Percentiles rank a stretch among this genome's conserved stretches.
Evolutionary conservation across 768 basidiomycete species (phyloP).

Genomic region (Mycena alexandri): DNA sequence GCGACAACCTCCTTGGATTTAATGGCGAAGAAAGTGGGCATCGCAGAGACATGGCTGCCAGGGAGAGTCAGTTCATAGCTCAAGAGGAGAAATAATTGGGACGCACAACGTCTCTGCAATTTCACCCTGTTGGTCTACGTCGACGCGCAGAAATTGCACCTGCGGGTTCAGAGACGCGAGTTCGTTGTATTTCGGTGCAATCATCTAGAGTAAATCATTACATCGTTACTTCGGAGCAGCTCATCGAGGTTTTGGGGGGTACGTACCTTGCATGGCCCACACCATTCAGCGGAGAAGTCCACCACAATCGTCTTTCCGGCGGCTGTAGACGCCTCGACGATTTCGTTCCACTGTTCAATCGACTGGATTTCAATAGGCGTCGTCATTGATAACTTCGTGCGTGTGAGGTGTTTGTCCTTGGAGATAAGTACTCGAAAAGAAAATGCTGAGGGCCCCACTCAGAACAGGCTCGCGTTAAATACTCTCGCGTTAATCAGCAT

Average conservation of each 20-base stretch:
- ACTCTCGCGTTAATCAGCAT: conserved; percentile 18
- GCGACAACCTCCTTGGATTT: conserved; percentile 35
- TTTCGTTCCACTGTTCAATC: conserved; percentile 39
- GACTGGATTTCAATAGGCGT: conserved; percentile 39
- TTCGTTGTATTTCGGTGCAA: conserved; percentile 38
- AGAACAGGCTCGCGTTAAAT: conserved; percentile 17
- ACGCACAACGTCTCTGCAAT: conserved; percentile 26
- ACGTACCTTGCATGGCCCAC: conserved; percentile 39
- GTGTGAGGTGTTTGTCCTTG: too few species aligned
- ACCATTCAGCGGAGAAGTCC: conserved; percentile 40
- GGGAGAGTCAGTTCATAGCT: too few species aligned
- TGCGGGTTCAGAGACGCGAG: conserved; percentile 39
- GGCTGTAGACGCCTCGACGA: conserved; percentile 33
- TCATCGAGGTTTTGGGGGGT: too few species aligned
- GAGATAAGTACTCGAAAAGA: not conserved
- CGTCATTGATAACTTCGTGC: conserved; percentile 29
- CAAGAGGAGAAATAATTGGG: too few species aligned
- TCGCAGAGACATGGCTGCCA: conserved; percentile 31
- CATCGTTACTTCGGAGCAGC: too few species aligned
- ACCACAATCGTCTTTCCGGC: conserved; percentile 36
- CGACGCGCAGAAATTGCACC: conserved; percentile 41
- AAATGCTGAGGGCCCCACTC: not conserved
- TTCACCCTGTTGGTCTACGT: conserved; percentile 35
- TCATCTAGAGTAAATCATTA: conserved; percentile 22
- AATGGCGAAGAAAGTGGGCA: conserved; percentile 41